These are phyloP conservation scores for Lachancea fermentati DNA, from an alignment of 805 yeast genomes.

Conservation along the genomic window DNA sequence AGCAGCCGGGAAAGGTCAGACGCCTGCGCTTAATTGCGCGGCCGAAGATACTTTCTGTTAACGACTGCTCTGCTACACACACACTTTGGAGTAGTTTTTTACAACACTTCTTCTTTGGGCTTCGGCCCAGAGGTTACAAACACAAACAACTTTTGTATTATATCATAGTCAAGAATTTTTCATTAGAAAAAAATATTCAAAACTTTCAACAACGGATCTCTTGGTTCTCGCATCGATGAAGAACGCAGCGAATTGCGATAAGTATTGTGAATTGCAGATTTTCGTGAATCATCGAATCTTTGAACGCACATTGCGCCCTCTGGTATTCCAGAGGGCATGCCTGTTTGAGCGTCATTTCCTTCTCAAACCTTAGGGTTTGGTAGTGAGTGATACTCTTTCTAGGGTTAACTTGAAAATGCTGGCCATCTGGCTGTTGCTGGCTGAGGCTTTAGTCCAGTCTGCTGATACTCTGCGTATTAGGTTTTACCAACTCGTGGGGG, in stretches of 20 bases:
- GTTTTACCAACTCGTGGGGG: constrained; percentile 20
- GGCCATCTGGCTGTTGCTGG: constrained; percentile 22
- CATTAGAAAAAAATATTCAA: constrained; percentile 27
- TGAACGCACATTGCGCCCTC: constrained; percentile 44
- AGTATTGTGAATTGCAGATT: constrained; percentile 34
- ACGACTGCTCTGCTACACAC: constrained; percentile 13
- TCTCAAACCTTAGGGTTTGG: constrained; percentile 33
- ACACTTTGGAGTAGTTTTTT: constrained; percentile 21
- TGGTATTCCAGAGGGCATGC: constrained; percentile 37
- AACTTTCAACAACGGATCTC: constrained; percentile 40
- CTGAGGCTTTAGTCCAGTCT: constrained; percentile 16
- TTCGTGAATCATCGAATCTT: constrained; percentile 42
- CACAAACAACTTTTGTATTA: constrained; percentile 18
- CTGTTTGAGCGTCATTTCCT: constrained; percentile 39
- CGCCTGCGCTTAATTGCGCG: constrained; percentile 32
- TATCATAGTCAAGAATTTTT: constrained; percentile 14
- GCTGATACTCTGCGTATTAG: constrained; percentile 21
- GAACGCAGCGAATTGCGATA: constrained; percentile 43
- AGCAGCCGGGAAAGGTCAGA: constrained; percentile 6
- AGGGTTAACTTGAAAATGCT: constrained; percentile 31
- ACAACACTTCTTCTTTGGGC: constrained; percentile 16
- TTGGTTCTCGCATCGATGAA: constrained; percentile 43
- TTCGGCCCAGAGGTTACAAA: constrained; percentile 15
- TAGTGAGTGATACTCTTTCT: constrained; percentile 30
- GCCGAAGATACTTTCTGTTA: constrained; percentile 13